Conservation (phyloP, 148 eudicot genomes). For the Persicaria maculosa region DNA sequence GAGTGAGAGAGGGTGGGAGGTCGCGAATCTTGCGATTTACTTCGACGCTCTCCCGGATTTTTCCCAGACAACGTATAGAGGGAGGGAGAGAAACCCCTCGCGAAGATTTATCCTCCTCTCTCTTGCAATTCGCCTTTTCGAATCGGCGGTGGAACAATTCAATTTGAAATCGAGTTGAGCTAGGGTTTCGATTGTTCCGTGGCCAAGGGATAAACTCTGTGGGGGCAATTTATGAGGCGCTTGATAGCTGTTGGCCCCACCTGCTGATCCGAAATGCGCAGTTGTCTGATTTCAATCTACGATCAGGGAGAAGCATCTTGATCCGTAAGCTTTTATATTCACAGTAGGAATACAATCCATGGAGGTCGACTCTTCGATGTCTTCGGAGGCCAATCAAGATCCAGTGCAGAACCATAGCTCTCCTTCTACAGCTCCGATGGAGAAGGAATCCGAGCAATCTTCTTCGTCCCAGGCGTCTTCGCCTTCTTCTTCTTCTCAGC, state of each 20-base stretch:
- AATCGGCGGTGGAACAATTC: conserved; percentile 4
- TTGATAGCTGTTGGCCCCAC: not conserved
- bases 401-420: conserved; percentile 20
- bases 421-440: conserved; percentile 26
- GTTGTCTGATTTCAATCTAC: not conserved
- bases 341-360: conserved; percentile 19
- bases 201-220: not conserved
- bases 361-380: conserved; percentile 67
- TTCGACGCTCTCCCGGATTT: conserved; percentile 1
- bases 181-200: conserved; percentile 7
- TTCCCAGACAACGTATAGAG: not conserved
- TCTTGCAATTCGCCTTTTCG: not conserved
- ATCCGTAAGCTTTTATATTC: not conserved
- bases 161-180: not conserved
- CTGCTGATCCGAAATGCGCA: conserved; percentile 10
- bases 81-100: not conserved
- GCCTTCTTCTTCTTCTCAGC: conserved; percentile 8
- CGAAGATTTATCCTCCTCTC: not conserved
- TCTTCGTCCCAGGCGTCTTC: conserved; percentile 11
- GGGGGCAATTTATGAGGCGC: not conserved
- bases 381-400: conserved; percentile 39
- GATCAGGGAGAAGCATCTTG: conserved; percentile 6
- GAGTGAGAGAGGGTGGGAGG: not conserved
- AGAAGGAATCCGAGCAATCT: conserved; percentile 25
- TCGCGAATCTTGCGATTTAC: conserved; percentile 4